phyloP scores from a whole-genome alignment of 257 asterid species.

The Misopates orontium region DNA sequence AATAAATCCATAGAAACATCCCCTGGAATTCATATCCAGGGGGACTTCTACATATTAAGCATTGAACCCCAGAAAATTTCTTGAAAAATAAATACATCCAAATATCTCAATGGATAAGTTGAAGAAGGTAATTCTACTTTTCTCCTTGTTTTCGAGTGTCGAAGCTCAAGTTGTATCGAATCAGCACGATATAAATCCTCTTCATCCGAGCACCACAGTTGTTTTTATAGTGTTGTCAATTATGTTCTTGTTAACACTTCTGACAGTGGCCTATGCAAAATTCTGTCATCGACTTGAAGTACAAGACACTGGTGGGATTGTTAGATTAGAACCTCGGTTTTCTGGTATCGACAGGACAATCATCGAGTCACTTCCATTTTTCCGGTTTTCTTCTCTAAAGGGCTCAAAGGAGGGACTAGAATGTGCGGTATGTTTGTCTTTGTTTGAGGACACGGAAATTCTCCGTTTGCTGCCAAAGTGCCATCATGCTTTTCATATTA shows the following conservation, averaged over 20 bases:
- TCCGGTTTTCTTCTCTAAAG: conserved; percentile 47
- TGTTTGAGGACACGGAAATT: conserved; percentile 41
- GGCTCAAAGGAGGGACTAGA: conserved; percentile 56
- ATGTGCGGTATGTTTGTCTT: conserved; percentile 50
- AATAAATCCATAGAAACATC: neutral
- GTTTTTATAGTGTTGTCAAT: conserved; percentile 36
- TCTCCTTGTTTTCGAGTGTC: conserved; percentile 28
- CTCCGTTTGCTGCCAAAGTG: conserved; percentile 58
- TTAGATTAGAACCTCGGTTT: conserved; percentile 35
- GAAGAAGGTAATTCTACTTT: conserved; percentile 10
- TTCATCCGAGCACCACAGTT: conserved; percentile 43
- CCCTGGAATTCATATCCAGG: neutral
- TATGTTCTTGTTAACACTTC: conserved; percentile 39
- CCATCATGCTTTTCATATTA: conserved; percentile 53
- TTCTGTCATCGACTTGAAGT: conserved; percentile 26
- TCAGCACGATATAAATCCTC: conserved; percentile 18
- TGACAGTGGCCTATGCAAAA: conserved; percentile 44
- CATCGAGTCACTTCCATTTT: conserved; percentile 53
- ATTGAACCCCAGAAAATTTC: neutral
- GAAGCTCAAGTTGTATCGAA: conserved; percentile 38
- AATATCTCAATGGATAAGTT: conserved; percentile 20
- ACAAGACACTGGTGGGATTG: conserved; percentile 16
- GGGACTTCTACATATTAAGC: neutral
- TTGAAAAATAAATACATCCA: neutral
- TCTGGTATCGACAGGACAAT: conserved; percentile 42